Percentiles rank a stretch among this genome's conserved stretches.
phyloP scores from a whole-genome alignment of 306 rosid genomes.

The Inga leiocalycina region DNA sequence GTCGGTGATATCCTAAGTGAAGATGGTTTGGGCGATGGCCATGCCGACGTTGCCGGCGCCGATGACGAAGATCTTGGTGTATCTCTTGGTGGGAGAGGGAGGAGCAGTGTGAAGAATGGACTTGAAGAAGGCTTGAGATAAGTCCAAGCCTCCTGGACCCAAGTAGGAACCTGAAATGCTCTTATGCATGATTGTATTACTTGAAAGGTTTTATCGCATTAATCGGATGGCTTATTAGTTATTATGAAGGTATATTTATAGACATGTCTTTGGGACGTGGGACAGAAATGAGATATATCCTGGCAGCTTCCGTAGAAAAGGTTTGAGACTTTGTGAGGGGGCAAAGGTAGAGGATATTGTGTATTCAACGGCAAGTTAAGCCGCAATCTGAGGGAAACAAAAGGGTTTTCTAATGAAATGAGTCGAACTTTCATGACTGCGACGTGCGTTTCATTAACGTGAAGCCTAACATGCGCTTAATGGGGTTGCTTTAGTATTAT shows the following conservation, averaged over 20 bases:
- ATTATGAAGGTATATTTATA: background rate
- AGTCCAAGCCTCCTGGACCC: slow-evolving; percentile 81
- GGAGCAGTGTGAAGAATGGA: slow-evolving; percentile 63
- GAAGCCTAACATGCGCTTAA: background rate
- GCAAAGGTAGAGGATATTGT: background rate
- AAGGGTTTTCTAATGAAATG: background rate
- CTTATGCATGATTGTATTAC: slow-evolving; percentile 52
- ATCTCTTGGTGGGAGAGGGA: slow-evolving; percentile 63
- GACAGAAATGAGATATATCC: background rate
- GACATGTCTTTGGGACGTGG: background rate
- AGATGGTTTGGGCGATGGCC: slow-evolving; percentile 95
- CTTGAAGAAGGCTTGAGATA: slow-evolving; percentile 65
- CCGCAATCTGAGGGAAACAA: background rate
- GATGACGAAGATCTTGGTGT: slow-evolving; percentile 75
- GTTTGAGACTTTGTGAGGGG: background rate
- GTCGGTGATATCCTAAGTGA: slow-evolving; percentile 77
- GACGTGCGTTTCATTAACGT: background rate
- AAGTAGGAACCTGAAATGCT: slow-evolving; percentile 52
- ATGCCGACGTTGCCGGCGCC: slow-evolving; percentile 93
- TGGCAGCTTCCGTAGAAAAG: background rate
- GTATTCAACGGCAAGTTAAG: background rate
- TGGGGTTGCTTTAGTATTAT: no score
- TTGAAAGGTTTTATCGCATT: background rate
- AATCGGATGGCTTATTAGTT: background rate
- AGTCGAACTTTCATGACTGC: background rate